Evolutionary conservation across 441 rosid genomes (phyloP).

Genomic region (Euphorbia schlechtendalii): DNA sequence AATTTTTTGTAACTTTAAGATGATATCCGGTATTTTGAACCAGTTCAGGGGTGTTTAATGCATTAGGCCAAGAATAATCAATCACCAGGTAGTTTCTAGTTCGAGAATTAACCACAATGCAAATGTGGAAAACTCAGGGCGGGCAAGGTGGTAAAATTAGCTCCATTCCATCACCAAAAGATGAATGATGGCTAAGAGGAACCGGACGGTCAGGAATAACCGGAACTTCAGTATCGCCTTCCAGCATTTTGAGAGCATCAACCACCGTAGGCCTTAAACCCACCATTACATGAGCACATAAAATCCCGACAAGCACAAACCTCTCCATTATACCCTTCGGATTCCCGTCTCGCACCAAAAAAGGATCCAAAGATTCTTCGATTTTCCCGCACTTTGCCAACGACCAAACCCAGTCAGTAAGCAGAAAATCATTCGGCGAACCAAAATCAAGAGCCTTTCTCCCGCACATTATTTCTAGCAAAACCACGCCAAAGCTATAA

Average conservation of each 20-base stretch:
- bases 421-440: slow-evolving; percentile 50
- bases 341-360: slow-evolving; percentile 38
- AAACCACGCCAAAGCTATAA: slow-evolving; percentile 80
- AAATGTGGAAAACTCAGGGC: slow-evolving; percentile 41
- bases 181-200: slow-evolving; percentile 51
- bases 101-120: slow-evolving; percentile 42
- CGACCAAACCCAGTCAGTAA: slow-evolving; percentile 94
- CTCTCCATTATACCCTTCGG: slow-evolving; percentile 76
- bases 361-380: slow-evolving; percentile 49
- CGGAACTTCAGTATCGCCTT: slow-evolving; percentile 86
- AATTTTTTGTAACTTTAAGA: too few relatives aligned
- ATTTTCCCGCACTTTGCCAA: slow-evolving; percentile 59
- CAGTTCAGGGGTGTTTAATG: too few relatives aligned
- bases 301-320: slow-evolving; percentile 67
- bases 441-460: slow-evolving; percentile 74
- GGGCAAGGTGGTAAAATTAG: slow-evolving; percentile 45
- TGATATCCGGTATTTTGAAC: too few relatives aligned
- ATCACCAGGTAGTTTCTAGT: too few relatives aligned
- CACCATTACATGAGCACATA: slow-evolving; percentile 87
- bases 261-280: slow-evolving; percentile 70
- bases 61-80: too few relatives aligned
- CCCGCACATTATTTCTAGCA: slow-evolving; percentile 79
- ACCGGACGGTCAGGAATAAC: slow-evolving; percentile 63
- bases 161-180: slow-evolving; percentile 22
- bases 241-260: slow-evolving; percentile 80